Base-by-base conservation (phyloP, 441 rosid genomes). In the Euphorbia corollata region DNA sequence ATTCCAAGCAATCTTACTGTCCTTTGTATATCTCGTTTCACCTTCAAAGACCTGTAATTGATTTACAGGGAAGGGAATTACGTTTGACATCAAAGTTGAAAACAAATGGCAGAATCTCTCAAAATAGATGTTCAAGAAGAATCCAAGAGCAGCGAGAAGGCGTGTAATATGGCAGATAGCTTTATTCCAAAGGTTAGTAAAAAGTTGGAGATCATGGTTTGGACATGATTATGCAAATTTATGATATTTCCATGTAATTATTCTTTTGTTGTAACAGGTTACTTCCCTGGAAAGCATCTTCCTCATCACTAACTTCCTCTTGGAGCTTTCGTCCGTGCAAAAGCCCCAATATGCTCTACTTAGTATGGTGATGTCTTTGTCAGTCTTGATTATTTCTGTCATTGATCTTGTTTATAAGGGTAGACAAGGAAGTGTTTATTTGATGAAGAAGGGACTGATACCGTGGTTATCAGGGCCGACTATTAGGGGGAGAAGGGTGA, bases 321-420 rank as follows among this genome's bases (percentile, higher is more conserved):
- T 66, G 3, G 61, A 66, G 54, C n/a, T 56, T 4, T 66, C 69
- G 0, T 66, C 62, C 0, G 69, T 16, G 22, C 61, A 38, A 12
- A 66, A 66, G 51, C 69, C 61, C 8, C 36, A 54, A 2, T 66
- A 34, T 38, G 69, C 69, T 10, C 38, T 38, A 0, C 18, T 66
- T 7, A 66, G 61, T 7, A 66, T 66, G 69, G 19, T 65, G 13
- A 36, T 65, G 27, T 65, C 69, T 53, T 54, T 65, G 20, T 12
- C 51, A 36, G 48, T 65, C 15, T 20, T 65, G 19, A 36, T 65
- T 32, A 65, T 65, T 53, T 54, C 60, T 1, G 56, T 54, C 20
- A 13, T 11, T 34, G 69, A 65, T 22, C 69, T 65, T 38, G 34
- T 36, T 34, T 55, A 54, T 32, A 66, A 55, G 61, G 38, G 51